These are phyloP conservation scores for Ceriops decandra DNA, from an alignment of 345 rosid genomes.

Conservation along the genomic window DNA sequence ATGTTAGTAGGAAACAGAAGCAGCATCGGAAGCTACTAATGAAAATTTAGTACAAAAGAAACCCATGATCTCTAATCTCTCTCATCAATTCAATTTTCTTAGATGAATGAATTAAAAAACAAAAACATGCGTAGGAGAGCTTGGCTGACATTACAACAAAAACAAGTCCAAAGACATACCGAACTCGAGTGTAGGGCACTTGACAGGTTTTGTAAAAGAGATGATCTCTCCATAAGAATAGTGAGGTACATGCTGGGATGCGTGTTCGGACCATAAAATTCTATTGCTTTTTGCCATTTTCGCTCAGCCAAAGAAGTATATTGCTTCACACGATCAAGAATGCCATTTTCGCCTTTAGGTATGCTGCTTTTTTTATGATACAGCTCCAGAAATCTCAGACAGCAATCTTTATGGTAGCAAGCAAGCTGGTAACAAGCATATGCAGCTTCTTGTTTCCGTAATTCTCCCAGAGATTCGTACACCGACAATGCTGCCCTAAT, in stretches of 20 bases:
- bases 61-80: neutral
- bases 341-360: constrained; percentile 45
- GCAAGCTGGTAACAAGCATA: constrained; percentile 84
- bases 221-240: constrained; percentile 66
- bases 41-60: neutral
- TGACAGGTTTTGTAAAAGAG: constrained; percentile 56
- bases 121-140: neutral
- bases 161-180: constrained; percentile 37
- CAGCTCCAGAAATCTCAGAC: constrained; percentile 55
- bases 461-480: constrained; percentile 76
- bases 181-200: constrained; percentile 43
- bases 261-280: constrained; percentile 63
- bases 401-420: constrained; percentile 72
- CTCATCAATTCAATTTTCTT: neutral
- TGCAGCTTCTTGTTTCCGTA: constrained; percentile 84
- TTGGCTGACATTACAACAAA: neutral
- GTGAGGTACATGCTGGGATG: constrained; percentile 79
- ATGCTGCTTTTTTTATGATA: constrained; percentile 37
- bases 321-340: constrained; percentile 66
- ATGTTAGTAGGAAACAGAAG: no score
- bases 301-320: constrained; percentile 83
- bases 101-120: neutral
- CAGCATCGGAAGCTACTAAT: no score
- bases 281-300: constrained; percentile 77
- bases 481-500: constrained; percentile 77